These are phyloP conservation scores for Obelidium mucronatum DNA, from an alignment of 192 early-diverging fungal genomes.

Conservation along the genomic window DNA sequence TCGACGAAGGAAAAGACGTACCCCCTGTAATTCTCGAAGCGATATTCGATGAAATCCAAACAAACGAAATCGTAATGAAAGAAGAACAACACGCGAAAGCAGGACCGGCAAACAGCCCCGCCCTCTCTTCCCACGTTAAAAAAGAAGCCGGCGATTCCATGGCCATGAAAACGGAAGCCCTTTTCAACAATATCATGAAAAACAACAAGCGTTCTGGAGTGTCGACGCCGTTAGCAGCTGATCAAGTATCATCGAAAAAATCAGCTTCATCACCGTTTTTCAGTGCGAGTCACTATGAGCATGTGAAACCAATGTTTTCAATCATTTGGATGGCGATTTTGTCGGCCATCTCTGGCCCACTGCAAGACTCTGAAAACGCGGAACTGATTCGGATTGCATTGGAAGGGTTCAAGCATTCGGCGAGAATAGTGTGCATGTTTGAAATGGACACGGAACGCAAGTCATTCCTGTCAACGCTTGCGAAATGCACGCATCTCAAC, in stretches of 20 bases:
- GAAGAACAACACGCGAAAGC: slow-evolving; percentile 71
- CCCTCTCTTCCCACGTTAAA: not conserved
- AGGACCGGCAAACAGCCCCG: not conserved
- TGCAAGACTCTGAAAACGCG: slow-evolving; percentile 83
- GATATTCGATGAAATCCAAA: slow-evolving; percentile 85
- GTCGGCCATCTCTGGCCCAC: slow-evolving; percentile 79
- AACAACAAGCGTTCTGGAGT: slow-evolving; percentile 20
- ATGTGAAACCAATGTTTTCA: slow-evolving; percentile 92
- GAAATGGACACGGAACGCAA: slow-evolving; percentile 88
- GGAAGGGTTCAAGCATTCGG: slow-evolving; percentile 81
- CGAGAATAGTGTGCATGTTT: slow-evolving; percentile 86
- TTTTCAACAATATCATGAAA: slow-evolving; percentile 55
- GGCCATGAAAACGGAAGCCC: slow-evolving; percentile 58
- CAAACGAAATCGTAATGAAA: slow-evolving; percentile 93
- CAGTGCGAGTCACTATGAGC: slow-evolving; percentile 77
- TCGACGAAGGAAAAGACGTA: slow-evolving; percentile 86
- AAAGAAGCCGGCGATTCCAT: slow-evolving; percentile 44
- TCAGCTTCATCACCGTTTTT: slow-evolving; percentile 45
- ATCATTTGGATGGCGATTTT: slow-evolving; percentile 88
- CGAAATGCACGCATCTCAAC: slow-evolving; percentile 84
- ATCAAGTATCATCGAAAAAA: not conserved
- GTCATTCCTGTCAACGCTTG: slow-evolving; percentile 89
- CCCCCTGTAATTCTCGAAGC: slow-evolving; percentile 67
- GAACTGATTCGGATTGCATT: slow-evolving; percentile 64
- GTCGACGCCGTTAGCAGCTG: slow-evolving; percentile 8